phyloP scores from a whole-genome alignment of 257 asterid genomes.

The Avicennia marina region DNA sequence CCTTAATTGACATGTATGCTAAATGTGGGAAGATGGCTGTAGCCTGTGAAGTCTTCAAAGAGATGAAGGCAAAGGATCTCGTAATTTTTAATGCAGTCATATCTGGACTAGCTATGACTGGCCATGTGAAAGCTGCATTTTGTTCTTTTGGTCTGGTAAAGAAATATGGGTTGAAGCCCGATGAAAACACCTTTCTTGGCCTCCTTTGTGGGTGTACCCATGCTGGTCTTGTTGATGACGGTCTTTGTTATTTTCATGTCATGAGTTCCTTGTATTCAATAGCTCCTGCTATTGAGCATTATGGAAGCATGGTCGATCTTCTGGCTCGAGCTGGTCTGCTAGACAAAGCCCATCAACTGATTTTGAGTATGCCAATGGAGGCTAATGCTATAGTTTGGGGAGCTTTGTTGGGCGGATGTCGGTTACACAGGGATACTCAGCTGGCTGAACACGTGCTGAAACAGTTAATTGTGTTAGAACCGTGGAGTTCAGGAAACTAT shows the following conservation, averaged over 20 bases:
- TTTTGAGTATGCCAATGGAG: constrained; percentile 39
- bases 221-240: constrained; percentile 48
- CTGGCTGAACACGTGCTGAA: constrained; percentile 39
- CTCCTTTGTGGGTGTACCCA: constrained; percentile 46
- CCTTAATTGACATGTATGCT: constrained; percentile 14
- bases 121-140: constrained; percentile 36
- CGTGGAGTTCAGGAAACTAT: constrained; percentile 9
- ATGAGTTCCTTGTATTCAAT: constrained; percentile 27
- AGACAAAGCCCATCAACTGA: constrained; percentile 31
- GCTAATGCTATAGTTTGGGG: constrained; percentile 46
- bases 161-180: constrained; percentile 37
- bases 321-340: constrained; percentile 42
- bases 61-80: constrained; percentile 21
- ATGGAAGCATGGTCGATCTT: constrained; percentile 54
- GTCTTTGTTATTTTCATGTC: constrained; percentile 25
- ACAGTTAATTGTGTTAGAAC: constrained; percentile 39
- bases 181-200: constrained; percentile 42
- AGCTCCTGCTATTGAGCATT: constrained; percentile 32
- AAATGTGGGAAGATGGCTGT: constrained; percentile 7
- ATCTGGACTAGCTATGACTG: constrained; percentile 40
- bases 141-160: constrained; percentile 32
- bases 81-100: constrained; percentile 41
- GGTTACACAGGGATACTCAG: constrained; percentile 37
- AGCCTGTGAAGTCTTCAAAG: constrained; percentile 6
- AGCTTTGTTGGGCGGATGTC: constrained; percentile 44